Conservation (phyloP, 1,284 basidiomycete species). For the Moesziomyces parantarcticus region DNA sequence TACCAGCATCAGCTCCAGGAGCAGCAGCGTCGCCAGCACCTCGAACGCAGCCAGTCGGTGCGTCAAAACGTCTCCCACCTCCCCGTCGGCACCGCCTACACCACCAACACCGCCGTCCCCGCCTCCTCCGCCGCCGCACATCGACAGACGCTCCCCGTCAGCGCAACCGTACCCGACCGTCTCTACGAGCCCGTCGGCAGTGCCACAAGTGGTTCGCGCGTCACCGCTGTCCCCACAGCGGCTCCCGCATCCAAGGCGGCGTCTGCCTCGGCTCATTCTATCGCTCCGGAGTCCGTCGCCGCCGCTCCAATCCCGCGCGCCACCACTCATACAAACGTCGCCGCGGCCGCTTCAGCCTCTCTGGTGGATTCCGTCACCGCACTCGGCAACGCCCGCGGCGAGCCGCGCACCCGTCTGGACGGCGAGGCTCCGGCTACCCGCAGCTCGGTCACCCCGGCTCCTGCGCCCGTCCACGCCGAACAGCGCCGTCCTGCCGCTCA, state of each 20-base stretch:
- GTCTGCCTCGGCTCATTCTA: slow-evolving; percentile 6
- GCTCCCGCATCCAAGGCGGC: slow-evolving; percentile 3
- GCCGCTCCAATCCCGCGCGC: slow-evolving; percentile 14
- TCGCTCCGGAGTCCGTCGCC: neutral
- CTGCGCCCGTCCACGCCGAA: slow-evolving; percentile 6
- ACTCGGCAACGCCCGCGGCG: slow-evolving; percentile 49
- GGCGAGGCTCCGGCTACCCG: slow-evolving; percentile 9
- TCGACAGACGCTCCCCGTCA: slow-evolving; percentile 44
- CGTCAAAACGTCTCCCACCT: slow-evolving; percentile 37
- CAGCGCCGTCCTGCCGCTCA: slow-evolving; percentile 41
- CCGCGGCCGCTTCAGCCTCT: slow-evolving; percentile 6
- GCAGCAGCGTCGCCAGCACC: slow-evolving; percentile 53
- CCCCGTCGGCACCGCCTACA: slow-evolving; percentile 45
- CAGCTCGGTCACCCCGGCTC: neutral
- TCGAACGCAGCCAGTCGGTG: slow-evolving; percentile 51
- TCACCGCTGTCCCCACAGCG: slow-evolving; percentile 2
- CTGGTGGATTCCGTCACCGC: slow-evolving; percentile 37
- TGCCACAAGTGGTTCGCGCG: slow-evolving; percentile 12
- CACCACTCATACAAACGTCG: slow-evolving; percentile 19
- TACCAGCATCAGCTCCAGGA: slow-evolving; percentile 64
- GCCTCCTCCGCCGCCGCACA: slow-evolving; percentile 15
- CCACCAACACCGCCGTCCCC: slow-evolving; percentile 38
- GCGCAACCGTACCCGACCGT: slow-evolving; percentile 46
- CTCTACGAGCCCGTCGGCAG: slow-evolving; percentile 41
- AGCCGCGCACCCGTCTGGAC: slow-evolving; percentile 50